A percentile compares a stretch with the other conserved stretches of the same genome.
Conservation (phyloP, 2,329 filamentous ascomycete species). For the Ramichloridium luteum region DNA sequence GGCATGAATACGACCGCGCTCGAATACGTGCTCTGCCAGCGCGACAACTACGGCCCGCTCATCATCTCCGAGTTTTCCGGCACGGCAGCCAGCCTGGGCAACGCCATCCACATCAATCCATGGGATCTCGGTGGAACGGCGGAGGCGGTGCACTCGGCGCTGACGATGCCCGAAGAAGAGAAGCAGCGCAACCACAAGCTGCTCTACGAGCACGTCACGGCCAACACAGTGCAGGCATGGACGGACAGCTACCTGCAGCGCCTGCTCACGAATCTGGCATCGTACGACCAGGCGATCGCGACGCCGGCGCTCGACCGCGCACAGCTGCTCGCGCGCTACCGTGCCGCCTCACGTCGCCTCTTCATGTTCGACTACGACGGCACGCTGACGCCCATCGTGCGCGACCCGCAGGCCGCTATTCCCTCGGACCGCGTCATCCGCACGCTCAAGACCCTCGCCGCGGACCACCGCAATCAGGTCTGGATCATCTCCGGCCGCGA, state of each 20-base stretch:
- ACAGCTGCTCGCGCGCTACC: slow-evolving; percentile 61
- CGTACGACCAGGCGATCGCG: slow-evolving; percentile 59
- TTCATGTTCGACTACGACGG: slow-evolving; percentile 99
- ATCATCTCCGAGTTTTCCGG: slow-evolving; percentile 96
- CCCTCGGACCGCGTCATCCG: slow-evolving; percentile 73
- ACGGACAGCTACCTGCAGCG: slow-evolving; percentile 66
- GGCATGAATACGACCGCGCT: slow-evolving; percentile 97
- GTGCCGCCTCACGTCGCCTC: slow-evolving; percentile 60
- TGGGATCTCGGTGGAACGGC: slow-evolving; percentile 84
- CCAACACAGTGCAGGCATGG: slow-evolving; percentile 79
- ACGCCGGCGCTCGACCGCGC: slow-evolving; percentile 74
- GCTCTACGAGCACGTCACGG: slow-evolving; percentile 73
- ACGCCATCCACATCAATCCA: slow-evolving; percentile 91
- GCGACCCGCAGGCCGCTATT: slow-evolving; percentile 77
- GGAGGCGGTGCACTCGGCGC: slow-evolving; percentile 65
- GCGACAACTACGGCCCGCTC: slow-evolving; percentile 71
- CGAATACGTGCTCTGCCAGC: slow-evolving; percentile 88
- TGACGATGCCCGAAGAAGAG: slow-evolving; percentile 59
- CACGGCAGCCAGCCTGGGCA: slow-evolving; percentile 71
- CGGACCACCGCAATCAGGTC: slow-evolving; percentile 73
- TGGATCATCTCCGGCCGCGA: slow-evolving; percentile 98
- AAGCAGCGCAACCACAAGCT: slow-evolving; percentile 57
- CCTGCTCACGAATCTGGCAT: slow-evolving; percentile 66
- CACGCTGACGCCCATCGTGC: slow-evolving; percentile 88
- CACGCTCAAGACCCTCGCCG: slow-evolving; percentile 65